Percentiles rank a stretch among this genome's conserved stretches.
Evolutionary conservation across 208 protist species (phyloP).

Genomic region (Acanthamoeba triangularis): DNA sequence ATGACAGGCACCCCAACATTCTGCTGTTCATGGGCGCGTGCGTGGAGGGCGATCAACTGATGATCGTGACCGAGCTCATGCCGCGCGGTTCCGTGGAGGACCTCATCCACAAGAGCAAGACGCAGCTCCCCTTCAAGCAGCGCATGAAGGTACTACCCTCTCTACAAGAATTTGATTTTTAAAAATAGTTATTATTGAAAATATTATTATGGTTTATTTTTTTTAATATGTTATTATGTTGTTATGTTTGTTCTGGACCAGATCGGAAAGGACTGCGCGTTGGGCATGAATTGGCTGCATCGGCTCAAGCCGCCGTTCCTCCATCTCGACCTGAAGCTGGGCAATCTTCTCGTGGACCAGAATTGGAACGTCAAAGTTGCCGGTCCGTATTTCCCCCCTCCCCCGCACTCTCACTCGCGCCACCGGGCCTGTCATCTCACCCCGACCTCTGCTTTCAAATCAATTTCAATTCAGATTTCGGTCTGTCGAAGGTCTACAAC

Average conservation of each 20-base stretch:
- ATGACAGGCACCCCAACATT: conserved; percentile 69
- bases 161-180: not conserved
- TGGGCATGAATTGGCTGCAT: conserved; percentile 75
- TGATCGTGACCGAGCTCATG: conserved; percentile 71
- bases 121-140: conserved; percentile 36
- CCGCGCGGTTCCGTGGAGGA: conserved; percentile 59
- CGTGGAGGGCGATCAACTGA: conserved; percentile 44
- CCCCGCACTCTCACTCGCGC: not conserved
- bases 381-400: not conserved
- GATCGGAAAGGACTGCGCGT: conserved; percentile 70
- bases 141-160: conserved; percentile 57
- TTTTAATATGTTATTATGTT: not conserved
- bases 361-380: conserved; percentile 75
- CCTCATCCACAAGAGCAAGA: conserved; percentile 52
- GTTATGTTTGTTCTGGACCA: too few species aligned
- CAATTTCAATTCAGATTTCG: conserved; percentile 18
- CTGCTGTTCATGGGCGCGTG: conserved; percentile 74
- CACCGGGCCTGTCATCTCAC: not conserved
- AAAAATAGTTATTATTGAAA: too few species aligned
- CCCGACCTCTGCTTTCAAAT: too few species aligned
- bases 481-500: conserved; percentile 52
- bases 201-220: too few species aligned
- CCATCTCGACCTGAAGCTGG: conserved; percentile 69
- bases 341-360: conserved; percentile 62
- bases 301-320: conserved; percentile 69